Conservation (phyloP, 257 asterid species). For the Solanum paucissectum region DNA sequence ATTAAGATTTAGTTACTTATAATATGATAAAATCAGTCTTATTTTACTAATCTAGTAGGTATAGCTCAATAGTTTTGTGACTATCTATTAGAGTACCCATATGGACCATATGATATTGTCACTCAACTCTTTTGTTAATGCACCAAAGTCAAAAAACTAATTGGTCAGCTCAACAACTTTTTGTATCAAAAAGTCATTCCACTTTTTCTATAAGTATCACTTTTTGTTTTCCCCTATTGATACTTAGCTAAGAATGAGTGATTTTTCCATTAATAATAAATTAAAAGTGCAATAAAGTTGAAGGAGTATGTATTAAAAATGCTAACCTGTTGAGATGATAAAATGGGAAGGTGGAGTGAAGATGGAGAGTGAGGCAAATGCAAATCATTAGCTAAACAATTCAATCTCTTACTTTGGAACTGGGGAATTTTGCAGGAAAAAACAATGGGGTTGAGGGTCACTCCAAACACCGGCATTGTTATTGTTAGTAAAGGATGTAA, state of each 20-base stretch:
- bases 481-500: not conserved
- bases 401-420: not conserved
- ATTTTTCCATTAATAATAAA: too few species aligned
- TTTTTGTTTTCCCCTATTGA: too few species aligned
- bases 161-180: not conserved
- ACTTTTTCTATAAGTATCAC: not conserved
- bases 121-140: not conserved
- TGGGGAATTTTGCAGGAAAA: not conserved
- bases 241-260: too few species aligned
- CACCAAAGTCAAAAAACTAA: not conserved
- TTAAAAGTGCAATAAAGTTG: too few species aligned
- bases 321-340: slow-evolving; percentile 11
- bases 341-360: not conserved
- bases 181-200: too few species aligned
- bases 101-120: not conserved
- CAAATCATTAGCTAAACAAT: not conserved
- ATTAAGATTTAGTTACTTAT: too few species aligned
- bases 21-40: not conserved
- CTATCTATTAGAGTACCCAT: too few species aligned
- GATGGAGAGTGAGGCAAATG: slow-evolving; percentile 1
- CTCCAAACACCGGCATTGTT: not conserved
- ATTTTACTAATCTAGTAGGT: not conserved
- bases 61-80: too few species aligned
- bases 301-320: not conserved
- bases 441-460: not conserved